These are phyloP conservation scores for Ophiorrhiza pumila DNA, from an alignment of 257 asterid genomes.

Conservation along the genomic window DNA sequence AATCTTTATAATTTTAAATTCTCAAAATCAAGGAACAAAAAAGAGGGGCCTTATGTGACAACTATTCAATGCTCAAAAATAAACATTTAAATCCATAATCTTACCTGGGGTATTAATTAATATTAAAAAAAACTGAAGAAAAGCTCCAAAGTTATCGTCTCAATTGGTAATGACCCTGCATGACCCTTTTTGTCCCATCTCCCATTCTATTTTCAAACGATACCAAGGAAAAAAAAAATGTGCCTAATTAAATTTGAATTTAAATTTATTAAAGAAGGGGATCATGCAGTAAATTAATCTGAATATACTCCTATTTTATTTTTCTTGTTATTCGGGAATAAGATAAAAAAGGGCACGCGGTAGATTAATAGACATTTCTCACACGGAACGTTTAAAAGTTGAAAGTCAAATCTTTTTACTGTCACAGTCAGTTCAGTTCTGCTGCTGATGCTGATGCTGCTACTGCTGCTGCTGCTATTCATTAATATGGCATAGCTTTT, in stretches of 20 bases:
- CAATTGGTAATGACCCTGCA: slow-evolving; percentile 6
- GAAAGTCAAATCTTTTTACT: neutral
- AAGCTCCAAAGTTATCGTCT: slow-evolving; percentile 6
- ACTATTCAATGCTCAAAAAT: neutral
- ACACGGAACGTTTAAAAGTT: slow-evolving; percentile 5
- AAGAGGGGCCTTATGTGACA: neutral
- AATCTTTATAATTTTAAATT: neutral
- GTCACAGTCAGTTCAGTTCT: neutral
- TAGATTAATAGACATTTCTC: neutral
- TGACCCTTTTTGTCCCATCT: slow-evolving; percentile 5
- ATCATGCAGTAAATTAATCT: no score
- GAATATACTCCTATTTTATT: no score
- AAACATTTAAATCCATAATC: neutral
- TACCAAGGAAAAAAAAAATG: neutral
- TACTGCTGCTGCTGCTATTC: no score
- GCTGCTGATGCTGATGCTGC: neutral
- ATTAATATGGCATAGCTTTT: no score
- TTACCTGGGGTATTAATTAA: neutral
- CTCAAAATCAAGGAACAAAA: neutral
- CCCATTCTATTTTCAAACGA: slow-evolving; percentile 1
- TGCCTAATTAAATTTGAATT: no score
- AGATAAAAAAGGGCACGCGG: neutral
- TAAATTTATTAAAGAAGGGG: no score
- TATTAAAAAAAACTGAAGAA: neutral
- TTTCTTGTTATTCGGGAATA: neutral